Base-by-base conservation (phyloP, 2,329 filamentous ascomycete species). In the Ceratocystis diversiconidia region DNA sequence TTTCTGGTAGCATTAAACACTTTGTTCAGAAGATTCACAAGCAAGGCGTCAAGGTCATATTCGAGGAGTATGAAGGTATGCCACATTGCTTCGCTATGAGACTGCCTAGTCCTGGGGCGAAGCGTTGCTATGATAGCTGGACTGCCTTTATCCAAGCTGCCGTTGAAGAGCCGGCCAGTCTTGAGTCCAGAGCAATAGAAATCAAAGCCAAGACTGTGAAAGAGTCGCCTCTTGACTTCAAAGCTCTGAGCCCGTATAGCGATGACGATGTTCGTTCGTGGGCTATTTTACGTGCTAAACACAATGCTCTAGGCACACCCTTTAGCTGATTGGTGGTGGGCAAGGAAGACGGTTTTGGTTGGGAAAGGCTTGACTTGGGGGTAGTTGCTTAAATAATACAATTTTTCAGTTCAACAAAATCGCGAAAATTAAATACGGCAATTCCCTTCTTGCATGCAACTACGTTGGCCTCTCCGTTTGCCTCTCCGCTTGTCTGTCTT, bases 1-100 rank as follows among this genome's bases (percentile, higher is more conserved):
- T 92, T 8, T 77, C 81, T 0, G 87, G 90, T 72, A 88, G 91
- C 73, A 80, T 79, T 67, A 79, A 79, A 69, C 82, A 83, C 63
- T 72, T 89, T 1, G 87, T 85, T 0, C 74, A 76, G 50, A 78
- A 79, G 48, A 77, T 88, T 10, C 77, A 77, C 17, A 69, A 70
- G 6, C 82, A 87, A 59, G 84, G 82, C 4, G 85, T 86, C 0
- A 71, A 71, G 0, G 82, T 92, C 0, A 78, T 83, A 2, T 87
- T 85, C 70, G 83, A 89, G 72, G 83, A 90, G 74, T 94, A 85
- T 72, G 85, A 91, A 73, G 86, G 84, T 2, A 92, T 92, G 89
- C 88, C 89, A 64, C 89, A 92, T 74, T 84, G 83, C 70, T 92
- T 90, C 71, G 82, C 80, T 0, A 70, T 84, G 68, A 69, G 89